These are phyloP conservation scores for Stephanodiscus minutulus DNA, from an alignment of 108 stramenopile genomes.

Conservation along the genomic window DNA sequence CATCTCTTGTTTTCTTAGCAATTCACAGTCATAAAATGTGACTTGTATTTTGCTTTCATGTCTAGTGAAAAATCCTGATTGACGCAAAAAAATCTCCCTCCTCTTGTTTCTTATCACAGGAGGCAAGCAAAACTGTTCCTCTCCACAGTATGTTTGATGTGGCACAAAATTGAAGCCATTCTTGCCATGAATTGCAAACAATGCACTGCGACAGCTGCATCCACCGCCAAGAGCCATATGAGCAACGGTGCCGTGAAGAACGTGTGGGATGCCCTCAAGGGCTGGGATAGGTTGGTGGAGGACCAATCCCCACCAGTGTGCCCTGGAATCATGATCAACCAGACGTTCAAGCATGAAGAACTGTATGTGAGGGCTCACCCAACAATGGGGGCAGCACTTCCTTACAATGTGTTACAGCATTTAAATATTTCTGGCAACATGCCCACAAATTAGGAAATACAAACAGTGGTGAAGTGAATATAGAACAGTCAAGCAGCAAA, in stretches of 20 bases:
- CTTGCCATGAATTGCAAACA: background rate
- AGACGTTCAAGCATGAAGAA: background rate
- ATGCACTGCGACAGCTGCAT: constrained; percentile 1
- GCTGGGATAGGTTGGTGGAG: constrained; percentile 8
- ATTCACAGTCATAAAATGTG: no score
- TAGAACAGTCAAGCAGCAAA: background rate
- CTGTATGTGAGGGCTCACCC: constrained; percentile 12
- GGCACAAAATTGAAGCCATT: background rate
- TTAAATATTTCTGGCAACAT: background rate
- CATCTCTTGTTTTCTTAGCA: no score
- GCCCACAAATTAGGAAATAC: background rate
- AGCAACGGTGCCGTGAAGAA: background rate
- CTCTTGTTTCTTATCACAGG: no score
- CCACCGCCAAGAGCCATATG: background rate
- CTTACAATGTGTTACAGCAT: no score
- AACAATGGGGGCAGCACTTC: background rate
- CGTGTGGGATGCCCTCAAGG: background rate
- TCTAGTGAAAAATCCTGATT: no score
- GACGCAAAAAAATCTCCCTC: no score
- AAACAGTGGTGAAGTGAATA: background rate
- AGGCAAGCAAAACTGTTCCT: no score
- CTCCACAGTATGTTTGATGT: no score
- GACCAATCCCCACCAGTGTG: constrained; percentile 4
- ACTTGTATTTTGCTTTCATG: no score
- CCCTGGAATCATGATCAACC: background rate